Percentiles rank a stretch among this genome's conserved stretches.
These are phyloP conservation scores for Saccharum officinarum DNA, from an alignment of 176 grass and related monocot species.

Conservation along the genomic window DNA sequence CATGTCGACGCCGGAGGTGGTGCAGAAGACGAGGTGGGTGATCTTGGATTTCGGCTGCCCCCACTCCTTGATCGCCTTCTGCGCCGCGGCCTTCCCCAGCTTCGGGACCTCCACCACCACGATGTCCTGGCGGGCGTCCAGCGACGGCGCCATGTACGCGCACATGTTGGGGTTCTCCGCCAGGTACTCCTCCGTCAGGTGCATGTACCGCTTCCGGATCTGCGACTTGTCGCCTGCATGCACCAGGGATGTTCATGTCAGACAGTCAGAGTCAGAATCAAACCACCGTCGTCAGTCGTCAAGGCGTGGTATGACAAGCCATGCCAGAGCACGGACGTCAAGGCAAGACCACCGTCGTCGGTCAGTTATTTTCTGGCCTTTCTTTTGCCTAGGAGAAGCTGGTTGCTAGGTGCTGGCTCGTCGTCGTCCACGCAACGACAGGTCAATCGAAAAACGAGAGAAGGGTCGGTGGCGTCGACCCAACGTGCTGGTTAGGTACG, in stretches of 20 bases:
- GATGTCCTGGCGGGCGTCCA: conserved; percentile 90
- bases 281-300: no score
- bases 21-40: conserved; percentile 94
- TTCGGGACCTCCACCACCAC: conserved; percentile 86
- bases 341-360: background rate
- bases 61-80: conserved; percentile 95
- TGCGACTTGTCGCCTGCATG: conserved; percentile 84
- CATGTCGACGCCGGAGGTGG: conserved; percentile 87
- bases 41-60: conserved; percentile 72
- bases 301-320: no score
- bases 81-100: conserved; percentile 73
- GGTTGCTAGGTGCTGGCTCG: no score
- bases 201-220: conserved; percentile 94
- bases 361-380: no score
- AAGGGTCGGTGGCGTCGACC: no score
- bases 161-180: conserved; percentile 72
- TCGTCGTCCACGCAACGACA: no score
- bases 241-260: no score
- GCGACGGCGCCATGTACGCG: conserved; percentile 82
- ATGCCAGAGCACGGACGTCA: background rate
- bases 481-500: no score
- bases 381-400: no score
- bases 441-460: no score
- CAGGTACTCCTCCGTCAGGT: conserved; percentile 74
- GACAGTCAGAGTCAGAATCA: no score